These are phyloP conservation scores for Rosellinia necatrix DNA, from an alignment of 2,329 filamentous ascomycete genomes.

Conservation along the genomic window DNA sequence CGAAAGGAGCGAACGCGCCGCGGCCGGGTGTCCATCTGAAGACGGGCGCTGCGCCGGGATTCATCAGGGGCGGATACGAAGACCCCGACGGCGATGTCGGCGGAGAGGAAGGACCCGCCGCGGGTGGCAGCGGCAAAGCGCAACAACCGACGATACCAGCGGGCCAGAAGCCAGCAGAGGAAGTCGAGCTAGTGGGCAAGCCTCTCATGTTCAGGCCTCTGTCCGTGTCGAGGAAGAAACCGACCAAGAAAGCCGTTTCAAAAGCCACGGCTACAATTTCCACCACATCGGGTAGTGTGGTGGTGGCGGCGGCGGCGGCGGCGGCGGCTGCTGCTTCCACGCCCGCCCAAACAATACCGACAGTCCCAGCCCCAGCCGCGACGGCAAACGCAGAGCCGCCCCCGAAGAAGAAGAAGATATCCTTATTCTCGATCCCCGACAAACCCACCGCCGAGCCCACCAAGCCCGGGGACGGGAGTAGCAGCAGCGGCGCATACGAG, in stretches of 20 bases:
- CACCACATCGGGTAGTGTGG: not conserved
- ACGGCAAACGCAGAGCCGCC: constrained; percentile 23
- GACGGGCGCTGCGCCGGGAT: constrained; percentile 82
- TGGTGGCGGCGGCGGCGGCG: constrained; percentile 2
- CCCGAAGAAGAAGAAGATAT: constrained; percentile 62
- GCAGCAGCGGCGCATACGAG: constrained; percentile 50
- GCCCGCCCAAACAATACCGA: constrained; percentile 27
- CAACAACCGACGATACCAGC: constrained; percentile 56
- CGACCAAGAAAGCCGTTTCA: constrained; percentile 68
- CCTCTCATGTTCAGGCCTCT: constrained; percentile 87
- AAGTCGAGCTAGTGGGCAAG: constrained; percentile 74
- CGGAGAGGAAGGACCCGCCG: constrained; percentile 22
- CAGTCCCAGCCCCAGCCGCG: constrained; percentile 17
- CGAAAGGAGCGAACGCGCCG: constrained; percentile 45
- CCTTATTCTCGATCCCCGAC: constrained; percentile 68
- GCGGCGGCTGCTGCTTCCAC: constrained; percentile 14
- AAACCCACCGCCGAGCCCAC: constrained; percentile 43
- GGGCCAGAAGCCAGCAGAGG: constrained; percentile 62
- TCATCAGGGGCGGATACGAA: constrained; percentile 63
- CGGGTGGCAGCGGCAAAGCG: constrained; percentile 37
- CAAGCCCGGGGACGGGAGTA: constrained; percentile 34
- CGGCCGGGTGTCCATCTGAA: constrained; percentile 72
- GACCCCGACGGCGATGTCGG: constrained; percentile 29
- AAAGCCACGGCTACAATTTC: constrained; percentile 29
- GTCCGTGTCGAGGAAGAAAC: constrained; percentile 78